phyloP scores from a whole-genome alignment of 805 yeast species.

The Zygotorulaspora sp. region DNA sequence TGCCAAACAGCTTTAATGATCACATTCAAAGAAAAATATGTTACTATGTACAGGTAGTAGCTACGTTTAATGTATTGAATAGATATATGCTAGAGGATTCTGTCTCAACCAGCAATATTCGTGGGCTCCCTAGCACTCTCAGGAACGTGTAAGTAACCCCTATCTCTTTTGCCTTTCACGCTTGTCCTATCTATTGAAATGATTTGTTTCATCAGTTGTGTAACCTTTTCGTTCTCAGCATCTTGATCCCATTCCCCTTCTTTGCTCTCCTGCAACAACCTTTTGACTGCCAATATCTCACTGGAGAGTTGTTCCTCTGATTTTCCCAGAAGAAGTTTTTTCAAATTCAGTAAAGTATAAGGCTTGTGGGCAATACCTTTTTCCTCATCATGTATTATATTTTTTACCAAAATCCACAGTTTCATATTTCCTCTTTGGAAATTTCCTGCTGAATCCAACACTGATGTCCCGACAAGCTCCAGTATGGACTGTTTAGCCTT shows the following conservation, averaged over 20 bases:
- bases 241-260: constrained; percentile 14
- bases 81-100: background rate
- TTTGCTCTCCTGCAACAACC: constrained; percentile 13
- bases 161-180: background rate
- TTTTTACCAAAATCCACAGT: constrained; percentile 31
- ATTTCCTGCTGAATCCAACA: constrained; percentile 19
- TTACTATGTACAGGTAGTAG: background rate
- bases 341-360: constrained; percentile 24
- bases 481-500: constrained; percentile 84
- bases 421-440: constrained; percentile 31
- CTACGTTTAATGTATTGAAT: background rate
- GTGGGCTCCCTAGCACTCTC: constrained; percentile 9
- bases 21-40: background rate
- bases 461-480: constrained; percentile 73
- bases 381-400: constrained; percentile 23
- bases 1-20: background rate
- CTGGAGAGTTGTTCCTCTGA: constrained; percentile 14
- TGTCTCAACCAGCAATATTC: background rate
- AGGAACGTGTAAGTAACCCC: constrained; percentile 6
- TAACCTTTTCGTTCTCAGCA: constrained; percentile 8
- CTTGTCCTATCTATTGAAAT: background rate
- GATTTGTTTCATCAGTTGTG: constrained; percentile 7
- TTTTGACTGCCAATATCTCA: constrained; percentile 20
- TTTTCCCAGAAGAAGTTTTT: constrained; percentile 21
- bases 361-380: constrained; percentile 18